A percentile compares a stretch with the other conserved stretches of the same genome.
phyloP scores from a whole-genome alignment of 345 rosid genomes.

The Reutealis trisperma region DNA sequence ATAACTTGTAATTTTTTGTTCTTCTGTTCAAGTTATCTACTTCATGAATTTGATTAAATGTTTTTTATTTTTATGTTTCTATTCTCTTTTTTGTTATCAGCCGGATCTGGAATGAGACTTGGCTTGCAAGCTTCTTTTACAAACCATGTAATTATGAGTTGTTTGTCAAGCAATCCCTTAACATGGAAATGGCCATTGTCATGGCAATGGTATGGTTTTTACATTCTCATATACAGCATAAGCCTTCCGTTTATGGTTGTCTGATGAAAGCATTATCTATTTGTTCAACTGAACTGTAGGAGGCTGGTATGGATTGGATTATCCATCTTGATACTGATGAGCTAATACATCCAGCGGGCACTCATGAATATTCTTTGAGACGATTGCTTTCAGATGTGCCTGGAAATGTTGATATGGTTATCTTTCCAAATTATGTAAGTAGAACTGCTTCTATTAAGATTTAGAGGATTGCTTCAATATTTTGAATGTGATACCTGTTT shows the following conservation, averaged over 20 bases:
- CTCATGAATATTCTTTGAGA: constrained; percentile 76
- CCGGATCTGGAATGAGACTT: constrained; percentile 96
- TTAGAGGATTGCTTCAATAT: neutral
- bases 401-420: constrained; percentile 63
- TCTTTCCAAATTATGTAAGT: constrained; percentile 96
- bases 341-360: constrained; percentile 80
- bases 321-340: constrained; percentile 96
- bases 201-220: constrained; percentile 86
- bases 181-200: constrained; percentile 97
- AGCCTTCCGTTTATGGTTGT: neutral
- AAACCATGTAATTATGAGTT: constrained; percentile 93
- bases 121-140: constrained; percentile 91
- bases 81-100: constrained; percentile 41
- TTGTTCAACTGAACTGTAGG: constrained; percentile 40
- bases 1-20: neutral
- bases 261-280: constrained; percentile 1
- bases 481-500: neutral
- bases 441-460: constrained; percentile 14
- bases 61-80: constrained; percentile 17
- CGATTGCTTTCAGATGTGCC: constrained; percentile 68
- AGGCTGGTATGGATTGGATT: constrained; percentile 87
- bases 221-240: constrained; percentile 13
- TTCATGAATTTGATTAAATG: constrained; percentile 15
- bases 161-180: constrained; percentile 95
- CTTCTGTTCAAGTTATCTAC: neutral